Percentiles rank a stretch among this genome's conserved stretches.
phyloP scores from a whole-genome alignment of 1,284 basidiomycete genomes.

The Trichosporon sp. region DNA sequence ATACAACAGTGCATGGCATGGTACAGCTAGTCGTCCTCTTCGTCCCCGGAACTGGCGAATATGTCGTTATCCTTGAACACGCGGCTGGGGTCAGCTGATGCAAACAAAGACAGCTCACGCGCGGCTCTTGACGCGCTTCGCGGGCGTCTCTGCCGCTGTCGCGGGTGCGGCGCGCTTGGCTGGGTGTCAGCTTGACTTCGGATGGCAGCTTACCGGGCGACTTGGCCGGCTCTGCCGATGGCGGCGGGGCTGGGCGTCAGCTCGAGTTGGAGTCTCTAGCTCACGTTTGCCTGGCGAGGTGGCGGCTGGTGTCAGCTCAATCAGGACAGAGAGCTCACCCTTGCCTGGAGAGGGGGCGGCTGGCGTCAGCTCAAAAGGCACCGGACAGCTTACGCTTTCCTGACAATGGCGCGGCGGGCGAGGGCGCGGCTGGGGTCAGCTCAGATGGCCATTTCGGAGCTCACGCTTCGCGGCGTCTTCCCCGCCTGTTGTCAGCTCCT shows the following conservation, averaged over 20 bases:
- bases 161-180: background rate
- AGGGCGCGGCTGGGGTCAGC: background rate
- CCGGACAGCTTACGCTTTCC: too few species aligned
- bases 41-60: conserved; percentile 22
- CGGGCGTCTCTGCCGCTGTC: background rate
- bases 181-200: background rate
- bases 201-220: background rate
- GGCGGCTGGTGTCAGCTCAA: background rate
- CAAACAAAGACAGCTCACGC: conserved; percentile 14
- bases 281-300: background rate
- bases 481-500: background rate
- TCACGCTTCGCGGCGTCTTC: background rate
- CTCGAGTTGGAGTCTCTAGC: background rate
- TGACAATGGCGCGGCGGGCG: too few species aligned
- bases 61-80: conserved; percentile 29
- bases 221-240: too few species aligned
- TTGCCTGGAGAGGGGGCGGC: background rate
- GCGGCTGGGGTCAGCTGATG: conserved; percentile 12
- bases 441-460: background rate
- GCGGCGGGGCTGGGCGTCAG: background rate
- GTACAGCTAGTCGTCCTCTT: conserved; percentile 9
- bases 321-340: background rate
- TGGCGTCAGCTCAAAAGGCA: background rate
- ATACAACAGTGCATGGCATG: conserved; percentile 2
- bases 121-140: conserved; percentile 16